Evolutionary conservation across 306 rosid genomes (phyloP).

Genomic region (Prunus salicina): DNA sequence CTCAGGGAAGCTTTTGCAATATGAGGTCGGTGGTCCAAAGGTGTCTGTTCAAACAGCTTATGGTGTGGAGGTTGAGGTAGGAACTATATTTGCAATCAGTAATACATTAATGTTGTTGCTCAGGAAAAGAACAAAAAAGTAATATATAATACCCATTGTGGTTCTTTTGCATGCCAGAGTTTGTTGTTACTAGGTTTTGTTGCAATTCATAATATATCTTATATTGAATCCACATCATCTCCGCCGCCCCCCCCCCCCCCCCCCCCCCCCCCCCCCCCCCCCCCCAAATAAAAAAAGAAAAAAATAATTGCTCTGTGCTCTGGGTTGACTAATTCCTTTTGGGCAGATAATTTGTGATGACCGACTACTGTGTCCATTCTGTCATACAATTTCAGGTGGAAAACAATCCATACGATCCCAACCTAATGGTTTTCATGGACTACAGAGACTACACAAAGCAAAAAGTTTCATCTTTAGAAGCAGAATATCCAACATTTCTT

Average conservation of each 20-base stretch:
- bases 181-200: not conserved
- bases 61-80: slow-evolving; percentile 98
- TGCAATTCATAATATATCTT: too few relatives aligned
- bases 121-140: not conserved
- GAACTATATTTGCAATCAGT: not conserved
- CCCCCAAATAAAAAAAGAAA: too few relatives aligned
- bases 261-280: too few relatives aligned
- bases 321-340: not conserved
- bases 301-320: not conserved
- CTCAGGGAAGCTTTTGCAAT: slow-evolving; percentile 91
- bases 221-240: not conserved
- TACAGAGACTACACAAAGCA: slow-evolving; percentile 78
- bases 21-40: slow-evolving; percentile 99
- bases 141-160: not conserved
- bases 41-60: slow-evolving; percentile 97
- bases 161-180: not conserved
- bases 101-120: not conserved
- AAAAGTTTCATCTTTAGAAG: slow-evolving; percentile 54
- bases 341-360: slow-evolving; percentile 3
- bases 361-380: slow-evolving; percentile 13
- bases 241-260: too few relatives aligned
- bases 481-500: slow-evolving; percentile 85
- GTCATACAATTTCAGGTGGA: slow-evolving; percentile 66
- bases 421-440: slow-evolving; percentile 97
- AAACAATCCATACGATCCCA: slow-evolving; percentile 89